Conservation (phyloP, 192 early-diverging fungal genomes). For the Neocallimastix lanati region DNA sequence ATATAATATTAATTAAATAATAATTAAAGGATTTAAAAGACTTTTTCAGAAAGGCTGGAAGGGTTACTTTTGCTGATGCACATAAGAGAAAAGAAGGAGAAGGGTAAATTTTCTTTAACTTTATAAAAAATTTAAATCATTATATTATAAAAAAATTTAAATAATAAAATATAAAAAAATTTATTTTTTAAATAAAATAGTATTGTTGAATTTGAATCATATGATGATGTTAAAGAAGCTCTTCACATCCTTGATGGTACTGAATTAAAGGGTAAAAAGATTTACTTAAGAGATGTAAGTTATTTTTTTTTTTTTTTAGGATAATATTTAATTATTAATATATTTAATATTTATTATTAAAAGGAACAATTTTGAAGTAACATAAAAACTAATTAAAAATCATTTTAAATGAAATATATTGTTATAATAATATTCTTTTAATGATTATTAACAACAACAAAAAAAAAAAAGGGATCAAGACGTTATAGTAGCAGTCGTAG, state of each 20-base stretch:
- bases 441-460: too few species aligned
- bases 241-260: conserved; percentile 60
- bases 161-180: background rate
- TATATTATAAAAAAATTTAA: background rate
- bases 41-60: conserved; percentile 80
- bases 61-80: conserved; percentile 82
- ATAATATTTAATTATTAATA: too few species aligned
- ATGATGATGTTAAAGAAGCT: conserved; percentile 67
- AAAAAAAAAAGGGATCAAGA: background rate
- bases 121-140: too few species aligned
- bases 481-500: background rate
- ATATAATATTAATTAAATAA: too few species aligned
- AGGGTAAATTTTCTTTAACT: too few species aligned
- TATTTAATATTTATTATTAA: too few species aligned
- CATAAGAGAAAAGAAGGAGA: conserved; percentile 61
- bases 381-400: too few species aligned
- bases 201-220: conserved; percentile 72
- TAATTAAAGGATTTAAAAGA: conserved; percentile 95
- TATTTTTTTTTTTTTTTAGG: too few species aligned
- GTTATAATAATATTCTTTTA: too few species aligned
- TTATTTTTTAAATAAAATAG: too few species aligned
- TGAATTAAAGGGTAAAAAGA: conserved; percentile 22
- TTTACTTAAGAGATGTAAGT: conserved; percentile 4
- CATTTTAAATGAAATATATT: too few species aligned
- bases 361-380: too few species aligned